Evolutionary conservation across 2,329 filamentous ascomycete genomes (phyloP), one percentile per base, ranked within the genome.

Genomic region (Botrytis tulipae): DNA sequence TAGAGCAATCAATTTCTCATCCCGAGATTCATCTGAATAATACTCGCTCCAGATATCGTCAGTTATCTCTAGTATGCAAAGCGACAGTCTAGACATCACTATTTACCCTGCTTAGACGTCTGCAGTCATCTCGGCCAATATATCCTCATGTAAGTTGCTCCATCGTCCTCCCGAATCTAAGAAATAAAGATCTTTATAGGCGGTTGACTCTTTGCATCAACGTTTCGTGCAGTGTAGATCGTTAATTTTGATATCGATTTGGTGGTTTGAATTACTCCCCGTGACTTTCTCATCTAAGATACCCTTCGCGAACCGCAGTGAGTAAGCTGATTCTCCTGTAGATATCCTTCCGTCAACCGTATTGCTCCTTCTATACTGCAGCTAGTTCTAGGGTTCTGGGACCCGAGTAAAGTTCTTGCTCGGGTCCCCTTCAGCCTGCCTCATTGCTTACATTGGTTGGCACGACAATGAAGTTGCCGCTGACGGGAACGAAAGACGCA

Each of bases 401-500:
- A 57, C 66, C 66, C 48, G 35, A 42, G 48, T 8, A 42, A 32
- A 4, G 6, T 5, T 32, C 18, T 25, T 20, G 40, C 66, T 69
- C 66, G 48, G 66, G 66, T 32, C 48, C 48, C 66, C 9, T 57
- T 69, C 66, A 69, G 66, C n/a, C 66, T 57, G 37, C 25, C 37
- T 69, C n/a, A 42, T 25, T 69, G 66, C 66, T 69, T 69, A 42
- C 18, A 29, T 69, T 69, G 51, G 18, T 69, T 69, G 48, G 48
- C 66, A 42, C 18, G 66, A 42, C 51, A 44, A 69, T 69, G 48
- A 69, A 42, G 35, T 69, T 57, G 18, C 37, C 48, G 35, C 25
- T 20, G 35, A 25, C 66, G 48, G 25, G 14, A 68, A 42, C 9
- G 10, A 68, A 57, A 16, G 25, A 32, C 65, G 16, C 37, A 22